phyloP scores from a whole-genome alignment of 2,329 filamentous ascomycete genomes.

The Xylariaceae sp. region DNA sequence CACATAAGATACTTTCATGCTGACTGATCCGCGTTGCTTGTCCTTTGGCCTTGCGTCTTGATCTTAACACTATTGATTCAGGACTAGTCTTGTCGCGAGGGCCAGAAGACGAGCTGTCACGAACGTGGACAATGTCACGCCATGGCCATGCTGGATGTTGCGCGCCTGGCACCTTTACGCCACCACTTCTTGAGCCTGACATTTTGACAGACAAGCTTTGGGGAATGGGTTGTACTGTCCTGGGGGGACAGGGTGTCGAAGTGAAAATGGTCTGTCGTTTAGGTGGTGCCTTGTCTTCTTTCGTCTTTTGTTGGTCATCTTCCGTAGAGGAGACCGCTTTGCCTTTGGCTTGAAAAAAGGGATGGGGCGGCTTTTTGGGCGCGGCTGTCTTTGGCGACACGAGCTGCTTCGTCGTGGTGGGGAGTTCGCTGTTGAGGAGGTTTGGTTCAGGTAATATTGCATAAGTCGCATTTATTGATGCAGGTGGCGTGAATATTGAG shows the following conservation, averaged over 20 bases:
- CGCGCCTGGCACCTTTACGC: constrained; percentile 59
- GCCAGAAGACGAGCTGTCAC: constrained; percentile 35
- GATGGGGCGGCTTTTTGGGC: constrained; percentile 38
- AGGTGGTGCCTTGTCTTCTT: constrained; percentile 28
- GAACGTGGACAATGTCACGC: constrained; percentile 57
- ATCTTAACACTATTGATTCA: background rate
- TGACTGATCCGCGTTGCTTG: constrained; percentile 37
- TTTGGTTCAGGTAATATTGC: background rate
- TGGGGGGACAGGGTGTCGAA: constrained; percentile 50
- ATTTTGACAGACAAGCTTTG: constrained; percentile 34
- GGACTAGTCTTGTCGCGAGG: background rate
- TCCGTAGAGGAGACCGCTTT: constrained; percentile 24
- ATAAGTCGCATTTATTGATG: too few relatives aligned
- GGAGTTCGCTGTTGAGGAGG: background rate
- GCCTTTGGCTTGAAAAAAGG: constrained; percentile 61
- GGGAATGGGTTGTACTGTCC: constrained; percentile 33
- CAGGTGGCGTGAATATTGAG: constrained; percentile 17
- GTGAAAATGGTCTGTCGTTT: constrained; percentile 40
- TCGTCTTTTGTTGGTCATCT: constrained; percentile 22
- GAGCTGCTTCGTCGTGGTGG: background rate
- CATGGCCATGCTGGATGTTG: constrained; percentile 67
- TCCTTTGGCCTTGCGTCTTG: constrained; percentile 46
- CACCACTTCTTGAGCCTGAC: constrained; percentile 41
- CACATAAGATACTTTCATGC: constrained; percentile 40
- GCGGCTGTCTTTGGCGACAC: constrained; percentile 10